A percentile compares a stretch with the other conserved stretches of the same genome.
phyloP scores from a whole-genome alignment of 257 asterid genomes.

The Leptodermis oblonga region DNA sequence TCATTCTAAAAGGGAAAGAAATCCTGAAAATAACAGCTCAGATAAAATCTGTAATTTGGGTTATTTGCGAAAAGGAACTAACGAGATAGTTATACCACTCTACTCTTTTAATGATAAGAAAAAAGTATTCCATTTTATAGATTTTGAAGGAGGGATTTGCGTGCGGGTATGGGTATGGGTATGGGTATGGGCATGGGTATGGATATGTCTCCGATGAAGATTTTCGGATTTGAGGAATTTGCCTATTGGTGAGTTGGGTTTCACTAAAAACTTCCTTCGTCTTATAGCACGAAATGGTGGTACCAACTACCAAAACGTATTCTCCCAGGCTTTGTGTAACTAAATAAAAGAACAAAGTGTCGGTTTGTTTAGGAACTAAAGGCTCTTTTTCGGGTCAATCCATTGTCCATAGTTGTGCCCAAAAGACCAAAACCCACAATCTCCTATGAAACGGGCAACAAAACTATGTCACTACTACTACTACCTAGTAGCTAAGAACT shows the following conservation, averaged over 20 bases:
- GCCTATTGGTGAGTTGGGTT: not conserved
- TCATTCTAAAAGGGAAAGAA: not conserved
- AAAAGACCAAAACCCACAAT: slow-evolving; percentile 32
- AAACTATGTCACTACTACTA: too few species aligned
- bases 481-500: too few species aligned
- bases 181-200: slow-evolving; percentile 9
- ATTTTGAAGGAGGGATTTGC: slow-evolving; percentile 26
- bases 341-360: slow-evolving; percentile 41
- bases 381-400: slow-evolving; percentile 39
- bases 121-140: too few species aligned
- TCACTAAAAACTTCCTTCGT: not conserved
- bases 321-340: slow-evolving; percentile 4
- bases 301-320: not conserved
- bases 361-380: slow-evolving; percentile 34
- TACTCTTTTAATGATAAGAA: too few species aligned
- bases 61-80: not conserved
- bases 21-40: not conserved
- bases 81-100: too few species aligned
- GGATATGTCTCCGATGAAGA: slow-evolving; percentile 33
- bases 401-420: slow-evolving; percentile 43
- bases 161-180: slow-evolving; percentile 19
- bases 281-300: not conserved
- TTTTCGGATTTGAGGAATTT: slow-evolving; percentile 33
- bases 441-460: slow-evolving; percentile 17
- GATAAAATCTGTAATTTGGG: not conserved